Conservation (phyloP, 1,284 basidiomycete species). For the Moniliella sp. region DNA sequence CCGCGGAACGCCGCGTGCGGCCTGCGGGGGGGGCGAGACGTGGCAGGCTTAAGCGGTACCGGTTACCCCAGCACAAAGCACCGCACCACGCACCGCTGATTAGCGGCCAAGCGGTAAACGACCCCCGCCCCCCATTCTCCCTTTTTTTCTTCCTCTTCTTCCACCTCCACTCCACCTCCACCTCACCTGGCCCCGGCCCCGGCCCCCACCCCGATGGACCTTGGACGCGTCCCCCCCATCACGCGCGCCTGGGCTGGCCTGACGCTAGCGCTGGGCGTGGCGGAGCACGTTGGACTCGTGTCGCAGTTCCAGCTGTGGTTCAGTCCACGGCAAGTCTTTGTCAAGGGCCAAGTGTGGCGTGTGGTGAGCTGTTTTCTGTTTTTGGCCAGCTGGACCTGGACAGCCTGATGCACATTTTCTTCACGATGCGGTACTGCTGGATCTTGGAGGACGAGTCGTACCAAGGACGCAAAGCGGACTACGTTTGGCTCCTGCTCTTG, state of each 20-base stretch:
- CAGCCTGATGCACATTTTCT: slow-evolving; percentile 87
- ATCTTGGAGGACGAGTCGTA: slow-evolving; percentile 91
- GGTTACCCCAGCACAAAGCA: too few relatives aligned
- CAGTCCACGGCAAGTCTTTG: slow-evolving; percentile 15
- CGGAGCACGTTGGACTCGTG: slow-evolving; percentile 19
- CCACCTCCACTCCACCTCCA: background rate
- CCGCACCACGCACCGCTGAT: too few relatives aligned
- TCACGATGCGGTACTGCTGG: slow-evolving; percentile 88
- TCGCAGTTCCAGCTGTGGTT: slow-evolving; percentile 23
- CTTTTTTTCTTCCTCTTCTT: too few relatives aligned
- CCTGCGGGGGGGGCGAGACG: too few relatives aligned
- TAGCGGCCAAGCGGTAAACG: too few relatives aligned
- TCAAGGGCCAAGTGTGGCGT: slow-evolving; percentile 53
- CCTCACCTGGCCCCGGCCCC: too few relatives aligned
- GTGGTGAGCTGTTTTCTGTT: slow-evolving; percentile 72
- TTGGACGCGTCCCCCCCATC: slow-evolving; percentile 23
- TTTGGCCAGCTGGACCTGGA: slow-evolving; percentile 83
- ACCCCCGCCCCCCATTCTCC: too few relatives aligned
- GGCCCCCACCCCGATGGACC: slow-evolving; percentile 12
- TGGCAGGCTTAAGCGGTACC: too few relatives aligned
- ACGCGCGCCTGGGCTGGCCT: slow-evolving; percentile 15
- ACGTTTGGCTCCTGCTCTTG: slow-evolving; percentile 65
- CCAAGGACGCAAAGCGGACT: slow-evolving; percentile 61
- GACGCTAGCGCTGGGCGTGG: slow-evolving; percentile 10
- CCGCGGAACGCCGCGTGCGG: too few relatives aligned